These are phyloP conservation scores for Podospora sp. DNA, from an alignment of 495 filamentous ascomycete genomes.

Conservation along the genomic window DNA sequence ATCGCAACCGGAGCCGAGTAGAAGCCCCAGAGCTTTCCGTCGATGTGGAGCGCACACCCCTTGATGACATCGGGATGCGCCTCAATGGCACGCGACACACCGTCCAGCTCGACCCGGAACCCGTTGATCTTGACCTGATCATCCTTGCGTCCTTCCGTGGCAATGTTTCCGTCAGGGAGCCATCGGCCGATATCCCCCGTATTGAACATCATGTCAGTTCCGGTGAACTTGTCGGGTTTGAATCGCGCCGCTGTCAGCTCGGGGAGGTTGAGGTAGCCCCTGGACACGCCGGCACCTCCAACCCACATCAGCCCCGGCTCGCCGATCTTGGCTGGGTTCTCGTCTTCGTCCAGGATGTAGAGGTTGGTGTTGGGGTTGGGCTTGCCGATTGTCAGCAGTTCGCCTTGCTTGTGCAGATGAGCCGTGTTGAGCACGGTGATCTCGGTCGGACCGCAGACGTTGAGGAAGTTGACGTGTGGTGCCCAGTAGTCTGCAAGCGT, in stretches of 20 bases:
- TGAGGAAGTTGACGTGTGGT: constrained; percentile 35
- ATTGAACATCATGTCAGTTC: constrained; percentile 43
- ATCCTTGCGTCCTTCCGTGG: constrained; percentile 39
- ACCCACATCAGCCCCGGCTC: constrained; percentile 44
- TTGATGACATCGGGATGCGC: constrained; percentile 32
- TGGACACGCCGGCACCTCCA: constrained; percentile 40
- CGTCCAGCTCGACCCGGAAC: constrained; percentile 46
- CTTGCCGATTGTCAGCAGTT: constrained; percentile 38
- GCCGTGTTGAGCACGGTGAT: constrained; percentile 44
- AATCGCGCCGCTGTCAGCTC: constrained; percentile 37
- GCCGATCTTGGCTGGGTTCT: constrained; percentile 38
- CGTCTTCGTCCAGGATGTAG: constrained; percentile 42
- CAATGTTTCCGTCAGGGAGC: constrained; percentile 37
- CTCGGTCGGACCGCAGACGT: constrained; percentile 46
- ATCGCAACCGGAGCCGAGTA: constrained; percentile 28
- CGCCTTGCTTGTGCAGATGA: constrained; percentile 35
- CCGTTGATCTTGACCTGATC: constrained; percentile 48
- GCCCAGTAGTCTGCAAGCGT: constrained; percentile 41
- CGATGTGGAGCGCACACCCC: constrained; percentile 37
- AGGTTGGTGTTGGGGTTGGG: constrained; percentile 44
- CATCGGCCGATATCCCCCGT: constrained; percentile 42
- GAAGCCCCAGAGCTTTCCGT: constrained; percentile 31
- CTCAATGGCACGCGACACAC: constrained; percentile 38
- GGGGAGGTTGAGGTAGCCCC: constrained; percentile 41
- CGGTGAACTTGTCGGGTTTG: constrained; percentile 39